Evolutionary conservation across 257 asterid genomes (phyloP).

Genomic region (Thymus mandschuricus): DNA sequence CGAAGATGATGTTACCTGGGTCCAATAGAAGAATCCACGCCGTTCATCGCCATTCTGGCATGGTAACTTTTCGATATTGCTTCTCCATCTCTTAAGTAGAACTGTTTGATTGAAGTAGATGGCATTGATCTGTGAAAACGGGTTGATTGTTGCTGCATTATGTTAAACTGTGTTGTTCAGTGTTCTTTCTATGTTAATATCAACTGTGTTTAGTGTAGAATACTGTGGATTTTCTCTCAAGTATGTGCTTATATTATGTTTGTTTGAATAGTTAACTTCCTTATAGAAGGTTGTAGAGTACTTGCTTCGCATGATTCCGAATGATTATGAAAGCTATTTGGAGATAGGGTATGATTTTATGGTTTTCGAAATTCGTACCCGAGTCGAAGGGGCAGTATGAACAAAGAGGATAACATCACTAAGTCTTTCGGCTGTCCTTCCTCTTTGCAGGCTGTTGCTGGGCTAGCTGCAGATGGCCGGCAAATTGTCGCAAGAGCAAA

Average conservation of each 20-base stretch:
- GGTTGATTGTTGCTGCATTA: constrained; percentile 1
- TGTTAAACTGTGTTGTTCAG: not conserved
- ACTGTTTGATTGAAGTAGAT: not conserved
- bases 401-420: not conserved
- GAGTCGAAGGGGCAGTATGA: not conserved
- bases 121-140: too few relatives aligned
- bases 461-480: constrained; percentile 87
- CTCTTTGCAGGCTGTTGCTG: constrained; percentile 80
- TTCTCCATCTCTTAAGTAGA: not conserved
- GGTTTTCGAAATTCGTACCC: constrained; percentile 1
- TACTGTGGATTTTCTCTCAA: not conserved
- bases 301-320: not conserved
- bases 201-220: not conserved
- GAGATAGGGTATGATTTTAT: not conserved
- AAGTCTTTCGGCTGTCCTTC: constrained; percentile 37
- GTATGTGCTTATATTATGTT: not conserved
- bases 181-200: constrained; percentile 9
- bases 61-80: constrained; percentile 47
- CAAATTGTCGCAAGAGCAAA: constrained; percentile 83
- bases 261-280: not conserved
- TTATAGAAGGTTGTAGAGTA: not conserved
- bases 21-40: constrained; percentile 85
- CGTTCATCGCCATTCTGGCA: constrained; percentile 78
- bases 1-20: constrained; percentile 83
- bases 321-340: not conserved